Conservation (phyloP, 1,284 basidiomycete species). For the Polyporus tsugae region DNA sequence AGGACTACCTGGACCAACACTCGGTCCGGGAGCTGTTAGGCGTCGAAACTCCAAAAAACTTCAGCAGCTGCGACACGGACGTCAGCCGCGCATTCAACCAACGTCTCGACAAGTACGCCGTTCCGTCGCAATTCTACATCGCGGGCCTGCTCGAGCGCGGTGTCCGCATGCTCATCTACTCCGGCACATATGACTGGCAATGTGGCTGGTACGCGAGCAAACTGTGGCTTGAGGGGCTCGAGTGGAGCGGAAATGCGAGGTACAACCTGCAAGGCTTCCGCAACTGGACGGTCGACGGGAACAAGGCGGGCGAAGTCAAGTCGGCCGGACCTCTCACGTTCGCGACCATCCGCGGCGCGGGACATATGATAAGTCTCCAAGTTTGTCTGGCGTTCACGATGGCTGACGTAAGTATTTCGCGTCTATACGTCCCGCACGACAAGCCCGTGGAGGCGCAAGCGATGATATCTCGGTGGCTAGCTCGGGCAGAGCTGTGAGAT, state of each 20-base stretch:
- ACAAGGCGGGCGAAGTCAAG: slow-evolving; percentile 71
- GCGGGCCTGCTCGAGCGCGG: slow-evolving; percentile 77
- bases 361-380: slow-evolving; percentile 71
- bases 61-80: slow-evolving; percentile 61
- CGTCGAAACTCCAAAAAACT: slow-evolving; percentile 61
- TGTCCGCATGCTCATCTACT: slow-evolving; percentile 76
- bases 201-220: slow-evolving; percentile 84
- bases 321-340: slow-evolving; percentile 68
- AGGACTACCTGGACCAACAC: slow-evolving; percentile 63
- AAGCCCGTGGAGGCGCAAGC: slow-evolving; percentile 66
- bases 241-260: slow-evolving; percentile 68
- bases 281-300: slow-evolving; percentile 65
- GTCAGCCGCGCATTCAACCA: slow-evolving; percentile 58
- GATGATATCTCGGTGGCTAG: slow-evolving; percentile 69
- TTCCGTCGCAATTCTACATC: slow-evolving; percentile 72
- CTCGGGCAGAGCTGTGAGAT: slow-evolving; percentile 50
- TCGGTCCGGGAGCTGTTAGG: slow-evolving; percentile 65
- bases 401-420: slow-evolving; percentile 35
- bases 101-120: slow-evolving; percentile 67
- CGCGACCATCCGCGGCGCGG: slow-evolving; percentile 68
- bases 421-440: slow-evolving; percentile 66
- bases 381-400: slow-evolving; percentile 12
- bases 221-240: slow-evolving; percentile 77
- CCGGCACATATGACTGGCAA: slow-evolving; percentile 83
- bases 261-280: slow-evolving; percentile 61